Base-by-base conservation (phyloP, 768 basidiomycete species). In the Naganishia friedmannii region DNA sequence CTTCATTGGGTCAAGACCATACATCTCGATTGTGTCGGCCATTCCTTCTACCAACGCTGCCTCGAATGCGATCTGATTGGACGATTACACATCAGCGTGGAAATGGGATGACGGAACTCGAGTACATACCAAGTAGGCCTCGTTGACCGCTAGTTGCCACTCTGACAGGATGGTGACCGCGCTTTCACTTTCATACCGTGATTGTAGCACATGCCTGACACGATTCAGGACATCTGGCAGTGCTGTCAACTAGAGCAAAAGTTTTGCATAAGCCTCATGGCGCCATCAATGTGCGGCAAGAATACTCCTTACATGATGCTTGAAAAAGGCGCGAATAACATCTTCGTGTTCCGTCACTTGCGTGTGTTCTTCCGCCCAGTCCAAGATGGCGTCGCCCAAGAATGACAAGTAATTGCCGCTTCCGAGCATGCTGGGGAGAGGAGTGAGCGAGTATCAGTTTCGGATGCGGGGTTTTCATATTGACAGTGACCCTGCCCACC, bases 311-410 rank as follows among this genome's bases (percentile, higher is more conserved):
- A 63, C 60, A 45, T 63, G 60, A 29, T 63, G 60, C 60, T 45
- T 63, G 60, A 63, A 63, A 28, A 63, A 63, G n/a, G 60, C 39
- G 13, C 60, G 60, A 29, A 63, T 63, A 23, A 63, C 60, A 21
- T 63, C 60, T 63, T 63, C 60, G 42, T 63, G 60, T 42, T 23
- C 60, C 10, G 42, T 34, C 1, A 42, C 37, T 9, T 63, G 60
- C 19, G 60, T 42, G 39, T 63, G 60, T 46, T 63, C 60, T 46
- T 63, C 60, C 9, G 60, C 60, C 60, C 60, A 63, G 15, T 63
- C 60, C 17, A 63, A 19, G 42, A 63, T 63, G 32, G 60, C 60
- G 32, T 63, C 60, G 19, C 60, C 60, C 60, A 63, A n/a, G 60
- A 63, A 63, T 3, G 60, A 63, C 1, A 63, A 28, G 28, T 63